Conservation (phyloP, 805 yeast genomes). For the Hanseniaspora valbyensis region DNA sequence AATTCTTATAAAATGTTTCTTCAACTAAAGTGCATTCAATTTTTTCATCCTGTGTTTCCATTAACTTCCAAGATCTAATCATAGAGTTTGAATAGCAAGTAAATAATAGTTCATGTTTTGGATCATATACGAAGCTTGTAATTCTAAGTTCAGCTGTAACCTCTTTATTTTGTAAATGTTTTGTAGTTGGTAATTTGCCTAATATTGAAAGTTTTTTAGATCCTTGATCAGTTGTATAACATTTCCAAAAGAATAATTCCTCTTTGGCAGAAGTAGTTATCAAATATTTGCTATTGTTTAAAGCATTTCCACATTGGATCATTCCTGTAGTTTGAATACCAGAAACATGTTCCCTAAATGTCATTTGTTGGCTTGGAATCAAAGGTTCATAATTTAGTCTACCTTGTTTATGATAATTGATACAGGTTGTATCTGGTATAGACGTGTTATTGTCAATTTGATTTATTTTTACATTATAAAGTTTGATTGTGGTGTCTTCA, state of each 20-base stretch:
- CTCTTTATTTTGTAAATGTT: conserved; percentile 1
- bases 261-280: conserved; percentile 72
- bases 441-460: neutral
- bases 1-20: conserved; percentile 5
- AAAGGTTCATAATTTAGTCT: neutral
- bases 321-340: conserved; percentile 56
- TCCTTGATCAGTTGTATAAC: conserved; percentile 30
- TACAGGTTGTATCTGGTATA: neutral
- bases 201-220: conserved; percentile 39
- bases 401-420: neutral
- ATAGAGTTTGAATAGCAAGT: conserved; percentile 9
- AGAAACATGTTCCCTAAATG: conserved; percentile 71
- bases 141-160: conserved; percentile 1
- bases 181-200: conserved; percentile 42
- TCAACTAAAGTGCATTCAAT: neutral
- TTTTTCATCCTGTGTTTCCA: neutral
- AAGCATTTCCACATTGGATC: conserved; percentile 32
- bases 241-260: conserved; percentile 72
- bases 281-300: conserved; percentile 41
- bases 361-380: conserved; percentile 35
- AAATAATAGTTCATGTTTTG: neutral
- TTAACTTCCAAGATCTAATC: conserved; percentile 10
- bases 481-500: conserved; percentile 71
- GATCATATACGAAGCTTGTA: conserved; percentile 3
- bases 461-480: conserved; percentile 37